Conservation (phyloP, 2,329 filamentous ascomycete species). For the Leptosphaerulina australis region DNA sequence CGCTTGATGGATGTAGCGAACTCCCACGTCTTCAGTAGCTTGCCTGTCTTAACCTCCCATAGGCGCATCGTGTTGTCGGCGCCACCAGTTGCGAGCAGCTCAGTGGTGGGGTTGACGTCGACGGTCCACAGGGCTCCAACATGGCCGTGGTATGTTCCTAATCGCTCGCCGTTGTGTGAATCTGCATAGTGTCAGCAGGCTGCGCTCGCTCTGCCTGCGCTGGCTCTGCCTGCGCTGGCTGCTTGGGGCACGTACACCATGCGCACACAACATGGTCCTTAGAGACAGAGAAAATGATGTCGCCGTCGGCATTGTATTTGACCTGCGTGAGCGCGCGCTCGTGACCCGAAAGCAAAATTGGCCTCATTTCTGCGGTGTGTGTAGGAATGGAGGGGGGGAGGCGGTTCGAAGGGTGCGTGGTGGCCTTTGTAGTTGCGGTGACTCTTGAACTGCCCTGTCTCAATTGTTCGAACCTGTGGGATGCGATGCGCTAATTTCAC, state of each 20-base stretch:
- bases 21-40: slow-evolving; percentile 95
- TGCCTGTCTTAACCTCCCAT: slow-evolving; percentile 94
- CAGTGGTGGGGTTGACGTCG: slow-evolving; percentile 90
- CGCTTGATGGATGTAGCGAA: slow-evolving; percentile 97
- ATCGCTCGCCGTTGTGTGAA: slow-evolving; percentile 95
- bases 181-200: slow-evolving; percentile 46
- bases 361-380: slow-evolving; percentile 71
- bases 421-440: slow-evolving; percentile 38
- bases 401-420: slow-evolving; percentile 28
- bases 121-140: slow-evolving; percentile 98
- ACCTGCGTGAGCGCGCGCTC: slow-evolving; percentile 96
- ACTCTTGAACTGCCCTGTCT: slow-evolving; percentile 18
- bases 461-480: slow-evolving; percentile 7
- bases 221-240: no score
- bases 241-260: slow-evolving; percentile 65
- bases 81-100: slow-evolving; percentile 90
- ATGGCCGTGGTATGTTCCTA: slow-evolving; percentile 93
- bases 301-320: slow-evolving; percentile 83
- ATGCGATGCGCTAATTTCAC: slow-evolving; percentile 11
- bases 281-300: slow-evolving; percentile 92
- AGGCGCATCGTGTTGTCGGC: slow-evolving; percentile 98
- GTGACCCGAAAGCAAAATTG: slow-evolving; percentile 94
- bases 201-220: slow-evolving; percentile 5
- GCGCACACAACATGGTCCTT: slow-evolving; percentile 97
- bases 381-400: slow-evolving; percentile 16